Conservation (phyloP, 1,284 basidiomycete genomes). For the Neonothopanus nambi region DNA sequence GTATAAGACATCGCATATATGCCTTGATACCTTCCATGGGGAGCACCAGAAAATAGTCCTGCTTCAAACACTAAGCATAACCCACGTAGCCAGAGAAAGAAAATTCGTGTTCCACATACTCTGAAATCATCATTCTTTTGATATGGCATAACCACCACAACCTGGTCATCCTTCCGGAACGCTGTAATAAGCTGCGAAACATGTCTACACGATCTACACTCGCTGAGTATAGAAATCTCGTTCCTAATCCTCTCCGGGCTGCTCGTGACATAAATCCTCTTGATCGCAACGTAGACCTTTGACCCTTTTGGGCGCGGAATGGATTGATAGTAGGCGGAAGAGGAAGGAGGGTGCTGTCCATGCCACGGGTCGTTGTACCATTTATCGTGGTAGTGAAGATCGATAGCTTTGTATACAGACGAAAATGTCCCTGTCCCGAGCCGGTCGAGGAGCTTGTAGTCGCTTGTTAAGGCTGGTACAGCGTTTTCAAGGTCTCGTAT, state of each 20-base stretch:
- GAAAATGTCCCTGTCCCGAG: slow-evolving; percentile 98
- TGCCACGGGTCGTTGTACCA: slow-evolving; percentile 88
- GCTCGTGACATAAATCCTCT: slow-evolving; percentile 96
- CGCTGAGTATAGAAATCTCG: slow-evolving; percentile 92
- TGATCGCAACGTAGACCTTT: slow-evolving; percentile 88
- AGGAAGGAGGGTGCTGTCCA: slow-evolving; percentile 57
- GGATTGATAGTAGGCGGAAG: slow-evolving; percentile 64
- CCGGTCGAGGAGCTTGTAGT: slow-evolving; percentile 87
- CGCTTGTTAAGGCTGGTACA: slow-evolving; percentile 62
- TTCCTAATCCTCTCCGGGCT: slow-evolving; percentile 92
- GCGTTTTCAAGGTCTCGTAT: slow-evolving; percentile 64
- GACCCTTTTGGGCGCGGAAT: slow-evolving; percentile 37
- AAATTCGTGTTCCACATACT: slow-evolving; percentile 53
- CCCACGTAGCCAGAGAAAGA: too few species aligned
- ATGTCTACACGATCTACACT: slow-evolving; percentile 79
- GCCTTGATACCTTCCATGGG: slow-evolving; percentile 77
- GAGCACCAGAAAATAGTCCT: slow-evolving; percentile 78
- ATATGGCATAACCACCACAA: slow-evolving; percentile 95
- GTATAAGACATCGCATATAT: slow-evolving; percentile 92
- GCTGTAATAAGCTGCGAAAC: slow-evolving; percentile 94
- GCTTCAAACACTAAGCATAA: not conserved
- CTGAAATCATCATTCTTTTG: slow-evolving; percentile 92
- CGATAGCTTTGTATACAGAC: slow-evolving; percentile 96
- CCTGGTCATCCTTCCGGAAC: slow-evolving; percentile 89
- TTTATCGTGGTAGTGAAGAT: slow-evolving; percentile 71